Evolutionary conservation across 495 filamentous ascomycete species (phyloP), one percentile per base, ranked within the genome.

Genomic region (Lophium mytilinum): DNA sequence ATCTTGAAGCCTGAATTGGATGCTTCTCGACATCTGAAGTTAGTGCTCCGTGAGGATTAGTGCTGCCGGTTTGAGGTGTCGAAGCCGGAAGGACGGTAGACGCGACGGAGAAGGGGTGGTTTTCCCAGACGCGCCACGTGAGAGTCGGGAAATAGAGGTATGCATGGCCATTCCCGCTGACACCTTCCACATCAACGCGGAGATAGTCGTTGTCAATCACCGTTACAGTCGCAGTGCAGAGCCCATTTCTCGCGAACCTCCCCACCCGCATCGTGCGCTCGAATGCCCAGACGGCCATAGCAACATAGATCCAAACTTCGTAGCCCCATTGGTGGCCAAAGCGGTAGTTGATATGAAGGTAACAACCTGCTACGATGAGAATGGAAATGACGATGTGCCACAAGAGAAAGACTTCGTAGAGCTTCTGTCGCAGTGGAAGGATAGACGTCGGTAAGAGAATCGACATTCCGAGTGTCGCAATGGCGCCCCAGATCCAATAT

Each of bases 81-180:
- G 24, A 2, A 30, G 24, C 24, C 66, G 54, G 9, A 70, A 67
- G 49, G 6, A 61, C 48, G 14, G 68, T 72, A 17, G 70, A 64
- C 0, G 69, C 21, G 0, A 75, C 53, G 2, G 74, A 77, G 53
- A 78, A 79, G 0, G 75, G 76, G 55, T 79, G 76, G 47, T 75
- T 79, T 60, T 78, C 75, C 76, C 76, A 79, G 0, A 67, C 62
- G 9, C 71, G 68, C 33, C 64, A 55, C 42, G 40, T 66, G 3
- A 77, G 50, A 1, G 71, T 75, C 0, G 75, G 76, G 57, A 77
- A 77, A 52, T 74, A 76, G 9, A 68, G 60, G 50, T 76, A 76
- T 1, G 63, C 73, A n/a, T 63, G 48, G 0, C 68, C 65, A 1
- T 67, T 63, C 30, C 47, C 45, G 0, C 49, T 21, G 11, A 72